Conservation (phyloP, 2,329 filamentous ascomycete genomes). For the Chaetoscypha palmicola region DNA sequence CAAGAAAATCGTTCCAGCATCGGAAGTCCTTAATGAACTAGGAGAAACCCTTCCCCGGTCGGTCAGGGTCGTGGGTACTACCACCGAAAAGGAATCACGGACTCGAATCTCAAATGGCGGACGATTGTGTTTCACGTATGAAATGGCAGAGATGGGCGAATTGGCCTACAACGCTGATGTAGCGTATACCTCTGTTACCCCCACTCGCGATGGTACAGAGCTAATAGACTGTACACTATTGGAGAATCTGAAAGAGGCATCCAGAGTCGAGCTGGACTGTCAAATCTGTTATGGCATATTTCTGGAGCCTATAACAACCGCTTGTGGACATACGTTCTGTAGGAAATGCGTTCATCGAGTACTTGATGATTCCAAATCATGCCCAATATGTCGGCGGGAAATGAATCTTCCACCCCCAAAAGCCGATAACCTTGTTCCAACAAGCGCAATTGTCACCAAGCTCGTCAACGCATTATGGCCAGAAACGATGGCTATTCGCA, state of each 20-base stretch:
- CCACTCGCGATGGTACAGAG: constrained; percentile 15
- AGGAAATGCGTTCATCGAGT: constrained; percentile 69
- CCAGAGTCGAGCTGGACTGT: constrained; percentile 71
- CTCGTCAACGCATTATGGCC: constrained; percentile 65
- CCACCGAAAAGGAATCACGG: constrained; percentile 29
- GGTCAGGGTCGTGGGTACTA: too few relatives aligned
- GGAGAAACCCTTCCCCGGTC: too few relatives aligned
- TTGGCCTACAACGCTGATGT: constrained; percentile 51
- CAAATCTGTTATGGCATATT: constrained; percentile 81
- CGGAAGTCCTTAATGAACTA: constrained; percentile 36
- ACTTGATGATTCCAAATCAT: constrained; percentile 69
- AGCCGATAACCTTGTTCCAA: constrained; percentile 34
- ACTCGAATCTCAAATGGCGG: constrained; percentile 44
- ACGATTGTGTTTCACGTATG: constrained; percentile 58
- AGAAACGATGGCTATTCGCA: constrained; percentile 50
- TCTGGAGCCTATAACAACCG: constrained; percentile 74
- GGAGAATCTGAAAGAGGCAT: constrained; percentile 50
- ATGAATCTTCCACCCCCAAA: constrained; percentile 43
- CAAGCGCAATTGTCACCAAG: constrained; percentile 56
- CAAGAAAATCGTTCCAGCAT: constrained; percentile 29
- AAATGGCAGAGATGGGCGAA: constrained; percentile 54
- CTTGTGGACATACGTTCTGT: constrained; percentile 87
- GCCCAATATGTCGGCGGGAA: constrained; percentile 69
- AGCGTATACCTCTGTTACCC: constrained; percentile 37
- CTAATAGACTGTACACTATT: constrained; percentile 44